Evolutionary conservation across 768 basidiomycete species (phyloP).

Genomic region (Boletus rufocinnamomeus): DNA sequence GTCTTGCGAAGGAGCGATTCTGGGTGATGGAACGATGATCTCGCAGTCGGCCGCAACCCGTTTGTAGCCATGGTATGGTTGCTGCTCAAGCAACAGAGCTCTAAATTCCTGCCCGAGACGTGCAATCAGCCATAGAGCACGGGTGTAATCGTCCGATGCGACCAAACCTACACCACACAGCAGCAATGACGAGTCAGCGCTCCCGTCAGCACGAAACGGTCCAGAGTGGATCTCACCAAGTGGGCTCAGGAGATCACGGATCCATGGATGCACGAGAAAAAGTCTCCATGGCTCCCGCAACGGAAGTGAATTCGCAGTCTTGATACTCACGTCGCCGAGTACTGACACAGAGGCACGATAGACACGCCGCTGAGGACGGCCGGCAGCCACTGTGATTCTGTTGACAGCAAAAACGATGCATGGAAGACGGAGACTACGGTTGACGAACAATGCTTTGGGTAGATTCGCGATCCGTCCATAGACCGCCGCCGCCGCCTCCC

Average conservation of each 20-base stretch:
- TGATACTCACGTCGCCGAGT: slow-evolving; percentile 1
- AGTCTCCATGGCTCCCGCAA: neutral
- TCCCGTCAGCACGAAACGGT: neutral
- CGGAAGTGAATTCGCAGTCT: neutral
- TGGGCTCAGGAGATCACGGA: neutral
- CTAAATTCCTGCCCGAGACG: slow-evolving; percentile 9
- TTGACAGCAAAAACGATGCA: slow-evolving; percentile 1
- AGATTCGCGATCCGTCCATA: slow-evolving; percentile 1
- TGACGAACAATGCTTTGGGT: slow-evolving; percentile 2
- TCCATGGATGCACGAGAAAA: slow-evolving; percentile 7
- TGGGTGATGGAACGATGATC: neutral
- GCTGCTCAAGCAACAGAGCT: slow-evolving; percentile 2
- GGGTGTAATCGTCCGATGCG: neutral
- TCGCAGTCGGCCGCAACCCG: slow-evolving; percentile 11
- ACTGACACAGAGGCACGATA: neutral
- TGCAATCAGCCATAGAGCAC: slow-evolving; percentile 6
- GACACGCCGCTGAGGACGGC: neutral
- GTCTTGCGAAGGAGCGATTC: neutral
- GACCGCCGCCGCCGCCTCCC: neutral
- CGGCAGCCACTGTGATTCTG: neutral
- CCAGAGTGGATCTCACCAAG: neutral
- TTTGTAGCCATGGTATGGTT: slow-evolving; percentile 1
- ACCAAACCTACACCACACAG: neutral
- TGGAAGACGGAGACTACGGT: slow-evolving; percentile 5
- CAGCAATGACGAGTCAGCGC: neutral